A percentile compares a stretch with the other conserved stretches of the same genome.
Evolutionary conservation across 352 stramenopile genomes (phyloP).

Genomic region (Phytophthora hibernalis): DNA sequence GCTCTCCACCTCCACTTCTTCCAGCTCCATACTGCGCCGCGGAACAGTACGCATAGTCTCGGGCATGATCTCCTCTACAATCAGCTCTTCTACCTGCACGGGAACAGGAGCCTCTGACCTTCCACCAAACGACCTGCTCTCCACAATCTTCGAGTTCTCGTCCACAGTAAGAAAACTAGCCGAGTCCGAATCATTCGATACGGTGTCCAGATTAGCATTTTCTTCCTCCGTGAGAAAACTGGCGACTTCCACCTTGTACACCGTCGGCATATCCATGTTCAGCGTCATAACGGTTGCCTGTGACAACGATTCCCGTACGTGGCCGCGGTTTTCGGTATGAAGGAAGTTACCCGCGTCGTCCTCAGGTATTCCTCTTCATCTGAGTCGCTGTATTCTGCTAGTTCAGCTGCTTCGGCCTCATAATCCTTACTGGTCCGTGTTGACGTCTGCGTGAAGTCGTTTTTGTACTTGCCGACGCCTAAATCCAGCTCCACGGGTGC

Average conservation of each 20-base stretch:
- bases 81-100: slow-evolving; percentile 51
- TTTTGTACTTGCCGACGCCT: slow-evolving; percentile 66
- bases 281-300: slow-evolving; percentile 35
- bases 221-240: slow-evolving; percentile 60
- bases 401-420: slow-evolving; percentile 41
- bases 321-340: slow-evolving; percentile 30
- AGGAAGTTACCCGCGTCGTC: slow-evolving; percentile 48
- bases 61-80: slow-evolving; percentile 62
- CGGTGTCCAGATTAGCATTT: slow-evolving; percentile 38
- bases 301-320: slow-evolving; percentile 31
- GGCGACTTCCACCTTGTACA: slow-evolving; percentile 54
- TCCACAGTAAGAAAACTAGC: slow-evolving; percentile 51
- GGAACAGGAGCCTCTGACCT: slow-evolving; percentile 23
- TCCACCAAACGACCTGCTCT: slow-evolving; percentile 38
- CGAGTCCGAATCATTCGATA: slow-evolving; percentile 48
- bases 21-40: slow-evolving; percentile 33
- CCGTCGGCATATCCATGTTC: slow-evolving; percentile 34
- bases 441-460: slow-evolving; percentile 33
- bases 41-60: slow-evolving; percentile 36
- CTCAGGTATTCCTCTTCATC: slow-evolving; percentile 25
- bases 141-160: slow-evolving; percentile 54
- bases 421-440: slow-evolving; percentile 31
- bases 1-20: slow-evolving; percentile 32
- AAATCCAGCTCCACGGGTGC: slow-evolving; percentile 49
- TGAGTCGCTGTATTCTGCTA: slow-evolving; percentile 42